Base-by-base conservation (phyloP, 768 basidiomycete genomes). In the Psilocybe azurescens region DNA sequence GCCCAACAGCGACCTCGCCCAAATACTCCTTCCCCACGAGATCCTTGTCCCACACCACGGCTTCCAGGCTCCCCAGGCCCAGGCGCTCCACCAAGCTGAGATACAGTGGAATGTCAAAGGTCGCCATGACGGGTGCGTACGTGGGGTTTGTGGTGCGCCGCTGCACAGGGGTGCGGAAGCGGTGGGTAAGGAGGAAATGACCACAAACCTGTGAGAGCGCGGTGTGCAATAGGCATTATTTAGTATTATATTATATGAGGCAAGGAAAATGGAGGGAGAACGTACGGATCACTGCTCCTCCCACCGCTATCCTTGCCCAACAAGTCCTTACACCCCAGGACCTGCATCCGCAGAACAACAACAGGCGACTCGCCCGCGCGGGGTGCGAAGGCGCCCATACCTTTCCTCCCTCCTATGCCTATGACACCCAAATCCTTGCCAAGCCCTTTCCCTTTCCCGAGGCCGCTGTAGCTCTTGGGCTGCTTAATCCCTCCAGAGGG, bases 31-130 rank as follows among this genome's bases (percentile, higher is more conserved):
- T 97, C 67, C 81, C 84, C 69, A 94, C 73, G 65, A 91, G 78
- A 75, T 97, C 95, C 78, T 90, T 94, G 75, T 95, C 95, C 95
- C 96, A 99, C 0, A 95, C 81, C 10, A 97, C 89, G 36, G 94
- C 78, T 74, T 98, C 95, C 44, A 97, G 66, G 2, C 83, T 86
- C 32, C 90, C 89, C 38, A 38, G 7, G 2, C 38, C 38, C 5
- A 92, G 80, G 48, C 79, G 79, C 65, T 90, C 90, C 0, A 88
- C 87, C 28, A 90, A 81, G 16, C 88, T 89, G 18, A 89, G 80
- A 66, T 90, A 91, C 13, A 96, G 81, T 0, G 94, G 91, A 67
- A 95, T 93, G 60, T 96, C 92, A 71, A 95, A 97, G 0, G 93
- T 95, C n/a, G 41, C 33, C 6, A 10, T 36, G 33, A 2, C 33